These are phyloP conservation scores for Blastocladiella emersonii DNA, from an alignment of 371 early-diverging fungal genomes.

Conservation along the genomic window DNA sequence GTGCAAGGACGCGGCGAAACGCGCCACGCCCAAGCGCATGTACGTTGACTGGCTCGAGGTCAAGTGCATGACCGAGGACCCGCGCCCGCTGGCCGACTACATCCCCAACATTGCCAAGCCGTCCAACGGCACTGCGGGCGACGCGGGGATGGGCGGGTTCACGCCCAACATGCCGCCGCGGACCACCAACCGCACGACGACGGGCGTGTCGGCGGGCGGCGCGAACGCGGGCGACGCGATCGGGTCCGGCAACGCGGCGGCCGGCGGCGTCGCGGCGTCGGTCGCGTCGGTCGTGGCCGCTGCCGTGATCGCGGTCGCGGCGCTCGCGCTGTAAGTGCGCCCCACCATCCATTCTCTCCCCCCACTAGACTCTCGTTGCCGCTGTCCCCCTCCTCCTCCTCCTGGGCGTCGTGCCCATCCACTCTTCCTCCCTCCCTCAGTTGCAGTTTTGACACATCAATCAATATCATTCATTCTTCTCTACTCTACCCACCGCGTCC, in stretches of 20 bases:
- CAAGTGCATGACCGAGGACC: slow-evolving; percentile 5
- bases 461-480: too few species aligned
- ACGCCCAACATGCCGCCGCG: neutral
- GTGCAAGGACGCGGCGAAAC: slow-evolving; percentile 2
- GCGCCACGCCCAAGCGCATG: neutral
- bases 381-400: too few species aligned
- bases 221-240: neutral
- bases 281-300: neutral
- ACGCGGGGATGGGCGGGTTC: neutral
- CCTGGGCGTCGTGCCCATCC: too few species aligned
- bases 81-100: neutral
- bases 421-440: too few species aligned
- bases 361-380: too few species aligned
- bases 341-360: too few species aligned
- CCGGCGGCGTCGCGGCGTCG: neutral
- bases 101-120: neutral
- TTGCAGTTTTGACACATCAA: too few species aligned
- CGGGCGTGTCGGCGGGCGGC: neutral
- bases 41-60: slow-evolving; percentile 7
- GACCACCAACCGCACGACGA: neutral
- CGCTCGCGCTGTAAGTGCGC: too few species aligned
- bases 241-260: neutral
- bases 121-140: neutral
- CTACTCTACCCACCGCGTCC: too few species aligned
- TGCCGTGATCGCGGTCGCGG: too few species aligned